Evolutionary conservation across 352 stramenopile genomes (phyloP).

Genomic region (Pythium monospermum): DNA sequence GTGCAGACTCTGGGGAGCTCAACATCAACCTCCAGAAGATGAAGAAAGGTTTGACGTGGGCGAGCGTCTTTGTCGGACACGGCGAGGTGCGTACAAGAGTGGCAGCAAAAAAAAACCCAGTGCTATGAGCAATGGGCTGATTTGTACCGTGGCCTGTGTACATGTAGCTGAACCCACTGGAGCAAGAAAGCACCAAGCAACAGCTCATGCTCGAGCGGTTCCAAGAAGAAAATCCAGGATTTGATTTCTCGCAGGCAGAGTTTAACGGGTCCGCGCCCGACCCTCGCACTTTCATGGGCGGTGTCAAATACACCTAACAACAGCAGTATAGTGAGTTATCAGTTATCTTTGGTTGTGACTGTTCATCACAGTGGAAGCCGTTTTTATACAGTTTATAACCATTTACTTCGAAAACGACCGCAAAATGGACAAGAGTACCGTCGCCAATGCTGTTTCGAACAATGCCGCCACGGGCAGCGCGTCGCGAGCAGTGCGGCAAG

Average conservation of each 20-base stretch:
- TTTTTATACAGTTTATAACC: too few species aligned
- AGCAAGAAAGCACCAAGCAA: conserved; percentile 92
- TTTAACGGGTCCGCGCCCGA: conserved; percentile 96
- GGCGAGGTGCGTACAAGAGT: conserved; percentile 67
- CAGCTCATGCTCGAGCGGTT: conserved; percentile 98
- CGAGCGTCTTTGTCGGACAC: conserved; percentile 84
- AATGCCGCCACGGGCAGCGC: conserved; percentile 25
- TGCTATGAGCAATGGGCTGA: too few species aligned
- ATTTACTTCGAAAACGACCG: too few species aligned
- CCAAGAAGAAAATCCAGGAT: conserved; percentile 97
- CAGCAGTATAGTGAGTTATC: background rate
- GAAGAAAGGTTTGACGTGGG: conserved; percentile 94
- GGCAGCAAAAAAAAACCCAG: too few species aligned
- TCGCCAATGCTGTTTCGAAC: conserved; percentile 10
- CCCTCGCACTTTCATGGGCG: conserved; percentile 96
- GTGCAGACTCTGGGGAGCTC: conserved; percentile 80
- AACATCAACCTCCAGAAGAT: conserved; percentile 95
- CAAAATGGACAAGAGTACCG: conserved; percentile 15
- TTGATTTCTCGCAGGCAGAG: conserved; percentile 97
- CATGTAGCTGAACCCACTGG: conserved; percentile 82
- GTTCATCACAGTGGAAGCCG: background rate
- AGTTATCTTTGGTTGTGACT: background rate
- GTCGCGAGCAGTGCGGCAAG: conserved; percentile 27
- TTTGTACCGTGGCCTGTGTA: too few species aligned
- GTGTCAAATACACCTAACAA: conserved; percentile 80